These are phyloP conservation scores for Ulmus americana DNA, from an alignment of 331 rosid species.

Conservation along the genomic window DNA sequence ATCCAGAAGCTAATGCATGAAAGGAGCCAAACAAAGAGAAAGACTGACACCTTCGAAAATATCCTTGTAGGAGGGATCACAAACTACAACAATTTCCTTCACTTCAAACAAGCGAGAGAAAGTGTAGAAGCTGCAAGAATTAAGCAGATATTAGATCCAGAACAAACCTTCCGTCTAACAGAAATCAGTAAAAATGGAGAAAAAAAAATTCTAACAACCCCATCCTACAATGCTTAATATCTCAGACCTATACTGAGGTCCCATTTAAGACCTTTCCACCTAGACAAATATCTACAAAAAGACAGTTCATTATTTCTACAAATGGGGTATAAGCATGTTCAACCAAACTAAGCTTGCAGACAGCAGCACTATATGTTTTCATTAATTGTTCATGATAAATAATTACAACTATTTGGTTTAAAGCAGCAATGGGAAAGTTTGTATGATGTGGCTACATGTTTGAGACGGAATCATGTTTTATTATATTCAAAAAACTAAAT, in stretches of 20 bases:
- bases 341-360: neutral
- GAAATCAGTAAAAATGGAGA: neutral
- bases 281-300: neutral
- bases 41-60: constrained; percentile 55
- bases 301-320: neutral
- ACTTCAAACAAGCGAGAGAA: constrained; percentile 65
- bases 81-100: constrained; percentile 77
- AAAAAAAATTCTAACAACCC: neutral
- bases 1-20: constrained; percentile 10
- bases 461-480: neutral
- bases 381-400: neutral
- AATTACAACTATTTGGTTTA: neutral
- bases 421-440: neutral
- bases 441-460: neutral
- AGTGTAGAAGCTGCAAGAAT: constrained; percentile 62
- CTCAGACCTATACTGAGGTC: neutral
- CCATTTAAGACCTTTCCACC: neutral
- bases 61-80: constrained; percentile 85
- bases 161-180: neutral
- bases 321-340: neutral
- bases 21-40: constrained; percentile 5
- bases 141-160: constrained; percentile 10
- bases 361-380: neutral
- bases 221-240: neutral
- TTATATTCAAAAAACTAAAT: too few relatives aligned